Evolutionary conservation across 306 rosid genomes (phyloP).

Genomic region (Geum urbanum): DNA sequence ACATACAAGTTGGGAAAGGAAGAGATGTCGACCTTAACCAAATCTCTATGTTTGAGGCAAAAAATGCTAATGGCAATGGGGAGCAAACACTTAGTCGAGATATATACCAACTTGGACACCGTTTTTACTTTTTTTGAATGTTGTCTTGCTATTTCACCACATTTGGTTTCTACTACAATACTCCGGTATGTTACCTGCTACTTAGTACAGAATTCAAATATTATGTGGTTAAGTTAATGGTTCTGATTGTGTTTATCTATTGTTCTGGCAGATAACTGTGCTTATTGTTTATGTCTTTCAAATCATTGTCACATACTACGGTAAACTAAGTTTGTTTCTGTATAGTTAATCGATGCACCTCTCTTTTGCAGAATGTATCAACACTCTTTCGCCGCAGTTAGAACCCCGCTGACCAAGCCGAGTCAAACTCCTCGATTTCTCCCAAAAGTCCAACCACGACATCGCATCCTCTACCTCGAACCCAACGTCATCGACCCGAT

Average conservation of each 20-base stretch:
- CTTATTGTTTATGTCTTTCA: constrained; percentile 86
- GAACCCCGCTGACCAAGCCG: too few relatives aligned
- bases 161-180: constrained; percentile 90
- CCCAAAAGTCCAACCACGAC: too few relatives aligned
- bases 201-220: background rate
- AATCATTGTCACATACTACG: too few relatives aligned
- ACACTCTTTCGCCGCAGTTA: too few relatives aligned
- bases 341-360: background rate
- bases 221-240: constrained; percentile 3
- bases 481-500: too few relatives aligned
- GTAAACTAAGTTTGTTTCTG: background rate
- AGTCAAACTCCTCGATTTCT: too few relatives aligned
- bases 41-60: constrained; percentile 97
- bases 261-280: constrained; percentile 77
- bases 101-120: constrained; percentile 94
- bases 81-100: constrained; percentile 96
- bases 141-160: constrained; percentile 93
- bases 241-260: constrained; percentile 9
- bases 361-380: constrained; percentile 63
- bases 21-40: constrained; percentile 99
- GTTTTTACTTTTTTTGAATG: constrained; percentile 96
- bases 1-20: constrained; percentile 98
- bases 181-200: constrained; percentile 49
- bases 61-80: constrained; percentile 96
- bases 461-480: too few relatives aligned